Evolutionary conservation across 192 early-diverging fungal genomes (phyloP).

Genomic region (Podila verticillata): DNA sequence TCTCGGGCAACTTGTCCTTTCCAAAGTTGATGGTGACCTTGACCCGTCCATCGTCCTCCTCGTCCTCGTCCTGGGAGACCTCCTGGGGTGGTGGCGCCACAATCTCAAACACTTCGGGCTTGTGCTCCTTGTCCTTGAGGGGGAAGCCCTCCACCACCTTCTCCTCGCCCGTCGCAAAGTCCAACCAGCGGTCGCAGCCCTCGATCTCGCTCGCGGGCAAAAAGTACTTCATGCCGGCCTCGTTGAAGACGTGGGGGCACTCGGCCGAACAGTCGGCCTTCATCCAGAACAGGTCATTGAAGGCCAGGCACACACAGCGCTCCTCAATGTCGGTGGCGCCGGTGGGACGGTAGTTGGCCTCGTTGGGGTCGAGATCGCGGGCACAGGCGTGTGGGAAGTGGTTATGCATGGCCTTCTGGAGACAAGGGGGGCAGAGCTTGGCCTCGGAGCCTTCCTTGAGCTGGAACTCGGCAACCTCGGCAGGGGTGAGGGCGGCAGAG

Average conservation of each 20-base stretch:
- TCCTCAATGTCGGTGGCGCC: constrained; percentile 28
- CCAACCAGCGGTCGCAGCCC: constrained; percentile 44
- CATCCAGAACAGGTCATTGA: constrained; percentile 45
- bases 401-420: constrained; percentile 49
- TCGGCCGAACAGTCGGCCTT: constrained; percentile 48
- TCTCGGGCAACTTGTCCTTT: constrained; percentile 2
- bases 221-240: constrained; percentile 30
- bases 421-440: constrained; percentile 28
- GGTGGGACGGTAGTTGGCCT: constrained; percentile 16
- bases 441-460: constrained; percentile 8
- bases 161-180: constrained; percentile 32
- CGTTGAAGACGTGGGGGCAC: constrained; percentile 26
- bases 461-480: constrained; percentile 15
- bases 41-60: constrained; percentile 9
- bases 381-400: constrained; percentile 47
- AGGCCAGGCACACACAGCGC: constrained; percentile 41
- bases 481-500: constrained; percentile 18
- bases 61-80: constrained; percentile 2
- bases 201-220: constrained; percentile 36
- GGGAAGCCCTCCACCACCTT: constrained; percentile 10
- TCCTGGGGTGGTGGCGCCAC: constrained; percentile 13
- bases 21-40: constrained; percentile 1
- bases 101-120: constrained; percentile 29
- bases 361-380: constrained; percentile 6
- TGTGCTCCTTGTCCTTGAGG: constrained; percentile 13